phyloP scores from a whole-genome alignment of 2,329 filamentous ascomycete species.

The Trichoderma semiorbis region DNA sequence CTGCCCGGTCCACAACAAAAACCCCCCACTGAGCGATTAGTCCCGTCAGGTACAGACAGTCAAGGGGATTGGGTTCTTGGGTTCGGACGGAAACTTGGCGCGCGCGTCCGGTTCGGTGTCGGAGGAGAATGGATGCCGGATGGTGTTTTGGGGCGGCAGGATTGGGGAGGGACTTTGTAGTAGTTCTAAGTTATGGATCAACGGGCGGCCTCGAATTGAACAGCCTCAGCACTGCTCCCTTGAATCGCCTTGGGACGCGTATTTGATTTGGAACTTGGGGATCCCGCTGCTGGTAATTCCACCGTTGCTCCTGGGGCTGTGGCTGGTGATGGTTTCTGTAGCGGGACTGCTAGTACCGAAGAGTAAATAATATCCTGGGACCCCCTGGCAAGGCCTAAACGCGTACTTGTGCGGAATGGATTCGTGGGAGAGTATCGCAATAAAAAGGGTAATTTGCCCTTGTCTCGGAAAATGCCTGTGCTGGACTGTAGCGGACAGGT shows the following conservation, averaged over 20 bases:
- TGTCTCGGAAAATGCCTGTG: not conserved
- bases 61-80: not conserved
- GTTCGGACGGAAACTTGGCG: not conserved
- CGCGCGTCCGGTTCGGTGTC: slow-evolving; percentile 2
- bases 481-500: not conserved
- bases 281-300: not conserved
- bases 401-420: not conserved
- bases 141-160: not conserved
- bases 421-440: not conserved
- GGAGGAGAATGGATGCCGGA: not conserved
- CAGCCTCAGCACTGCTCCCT: not conserved
- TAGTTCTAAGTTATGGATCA: not conserved
- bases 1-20: slow-evolving; percentile 7
- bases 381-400: slow-evolving; percentile 5
- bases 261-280: not conserved
- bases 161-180: not conserved
- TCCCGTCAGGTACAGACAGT: not conserved
- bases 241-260: not conserved
- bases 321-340: not conserved
- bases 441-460: not conserved
- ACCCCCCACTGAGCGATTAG: slow-evolving; percentile 11
- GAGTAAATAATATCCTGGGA: not conserved
- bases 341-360: not conserved
- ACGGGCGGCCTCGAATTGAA: slow-evolving; percentile 1
- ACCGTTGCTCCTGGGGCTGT: slow-evolving; percentile 4